These are phyloP conservation scores for Silene uniflora DNA, from an alignment of 148 eudicot species.

Conservation along the genomic window DNA sequence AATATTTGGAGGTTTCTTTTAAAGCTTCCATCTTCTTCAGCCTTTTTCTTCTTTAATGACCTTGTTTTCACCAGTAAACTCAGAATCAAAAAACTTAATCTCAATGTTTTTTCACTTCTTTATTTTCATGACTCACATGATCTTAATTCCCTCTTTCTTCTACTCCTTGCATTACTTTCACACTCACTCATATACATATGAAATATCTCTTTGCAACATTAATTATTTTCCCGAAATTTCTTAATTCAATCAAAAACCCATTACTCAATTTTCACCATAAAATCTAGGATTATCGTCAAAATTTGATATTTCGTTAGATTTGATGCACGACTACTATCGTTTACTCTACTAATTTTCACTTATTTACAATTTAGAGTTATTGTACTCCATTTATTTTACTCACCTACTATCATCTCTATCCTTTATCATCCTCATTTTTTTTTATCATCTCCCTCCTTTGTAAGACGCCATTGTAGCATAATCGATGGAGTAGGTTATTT, in stretches of 20 bases:
- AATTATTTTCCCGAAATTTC: background rate
- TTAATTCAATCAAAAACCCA: background rate
- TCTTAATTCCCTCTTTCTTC: background rate
- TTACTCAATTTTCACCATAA: background rate
- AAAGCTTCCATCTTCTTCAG: too few relatives aligned
- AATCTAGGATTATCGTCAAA: background rate
- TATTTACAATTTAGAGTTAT: too few relatives aligned
- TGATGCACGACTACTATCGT: constrained; percentile 69
- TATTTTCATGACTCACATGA: background rate
- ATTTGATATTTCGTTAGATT: constrained; percentile 8
- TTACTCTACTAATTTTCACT: too few relatives aligned
- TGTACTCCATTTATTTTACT: too few relatives aligned
- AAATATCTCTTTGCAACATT: background rate
- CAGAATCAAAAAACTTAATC: background rate
- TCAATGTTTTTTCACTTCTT: background rate
- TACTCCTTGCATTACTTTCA: background rate
- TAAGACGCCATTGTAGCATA: too few relatives aligned
- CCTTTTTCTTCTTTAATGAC: too few relatives aligned
- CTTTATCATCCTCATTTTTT: too few relatives aligned
- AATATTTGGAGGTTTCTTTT: too few relatives aligned
- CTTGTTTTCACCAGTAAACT: too few relatives aligned
- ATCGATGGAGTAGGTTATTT: too few relatives aligned
- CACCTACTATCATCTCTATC: too few relatives aligned
- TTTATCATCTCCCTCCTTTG: too few relatives aligned
- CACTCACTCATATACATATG: background rate